Conservation (phyloP, 1,284 basidiomycete species). For the Apiotrichum mycotoxinovorans region DNA sequence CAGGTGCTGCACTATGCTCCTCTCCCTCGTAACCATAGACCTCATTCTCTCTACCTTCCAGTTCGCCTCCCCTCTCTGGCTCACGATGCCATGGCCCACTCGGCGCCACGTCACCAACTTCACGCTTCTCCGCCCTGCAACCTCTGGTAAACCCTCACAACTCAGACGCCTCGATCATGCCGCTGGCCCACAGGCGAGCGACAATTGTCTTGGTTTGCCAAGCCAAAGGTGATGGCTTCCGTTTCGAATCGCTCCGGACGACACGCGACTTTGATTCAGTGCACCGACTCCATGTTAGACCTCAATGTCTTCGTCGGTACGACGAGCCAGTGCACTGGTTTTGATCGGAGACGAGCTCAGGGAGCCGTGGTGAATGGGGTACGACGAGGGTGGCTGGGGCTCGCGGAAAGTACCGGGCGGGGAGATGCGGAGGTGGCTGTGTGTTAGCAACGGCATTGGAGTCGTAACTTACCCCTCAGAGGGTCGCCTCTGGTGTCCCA, state of each 20-base stretch:
- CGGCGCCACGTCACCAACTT: background rate
- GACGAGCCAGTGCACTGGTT: constrained; percentile 39
- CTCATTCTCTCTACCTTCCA: background rate
- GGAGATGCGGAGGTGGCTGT: constrained; percentile 35
- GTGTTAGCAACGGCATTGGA: background rate
- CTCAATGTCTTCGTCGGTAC: constrained; percentile 42
- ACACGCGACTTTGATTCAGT: background rate
- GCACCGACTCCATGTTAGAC: background rate
- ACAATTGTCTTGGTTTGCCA: background rate
- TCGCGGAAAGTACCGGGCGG: constrained; percentile 42
- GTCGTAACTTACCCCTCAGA: constrained; percentile 38
- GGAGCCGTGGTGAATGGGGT: constrained; percentile 40
- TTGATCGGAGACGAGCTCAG: constrained; percentile 47
- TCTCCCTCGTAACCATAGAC: background rate
- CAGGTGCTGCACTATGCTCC: background rate
- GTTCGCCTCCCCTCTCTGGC: background rate
- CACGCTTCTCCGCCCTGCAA: background rate
- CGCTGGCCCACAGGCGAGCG: background rate
- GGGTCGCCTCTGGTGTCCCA: constrained; percentile 30
- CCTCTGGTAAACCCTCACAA: background rate
- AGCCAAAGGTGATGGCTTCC: background rate
- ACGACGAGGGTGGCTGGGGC: constrained; percentile 33
- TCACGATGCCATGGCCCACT: background rate
- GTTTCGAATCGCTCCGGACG: background rate
- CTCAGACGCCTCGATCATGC: background rate